Evolutionary conservation across 1,284 basidiomycete species (phyloP), one percentile per base, ranked within the genome.

Genomic region (Malassezia restricta): DNA sequence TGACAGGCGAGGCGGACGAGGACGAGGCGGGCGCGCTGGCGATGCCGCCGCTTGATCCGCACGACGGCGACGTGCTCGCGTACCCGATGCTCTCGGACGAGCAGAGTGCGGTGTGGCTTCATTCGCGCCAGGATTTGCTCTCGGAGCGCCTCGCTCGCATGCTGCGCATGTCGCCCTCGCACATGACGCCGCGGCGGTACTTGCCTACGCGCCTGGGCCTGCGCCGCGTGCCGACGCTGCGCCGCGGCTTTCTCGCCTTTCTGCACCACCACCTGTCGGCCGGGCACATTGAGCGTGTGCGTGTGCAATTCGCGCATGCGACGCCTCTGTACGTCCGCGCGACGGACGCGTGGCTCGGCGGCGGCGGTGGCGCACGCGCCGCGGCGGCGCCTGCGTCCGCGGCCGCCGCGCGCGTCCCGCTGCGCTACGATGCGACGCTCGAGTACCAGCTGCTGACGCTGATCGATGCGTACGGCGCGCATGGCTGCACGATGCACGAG

Each of bases 51-150:
- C 11, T 31, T 4, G 31, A 43, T 30, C 38, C 39, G 17, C 33
- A 44, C 27, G 50, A 41, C 6, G 6, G 29, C 6, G 29, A 30
- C 7, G 35, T 51, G 30, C 54, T 61, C 6, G 46, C 38, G 2
- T 66, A 59, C 30, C 54, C 64, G 11, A 38, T 45, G 9, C 47
- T 66, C 31, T 49, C 56, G 12, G 39, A 48, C 12, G 57, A 57
- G 12, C 52, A 52, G 38, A 37, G 56, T 17, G 28, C 42, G 11
- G 48, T 66, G 9, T 66, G 64, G 64, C 48, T 63, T 12, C 56
- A 51, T 33, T 59, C 57, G 33, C 63, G 64, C 5, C 57, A 63
- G 40, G 64, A 64, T 6, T 53, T 66, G 15, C 40, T 55, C n/a
- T 20, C 38, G 9, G 7, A 14, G 29, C 47, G 53, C 1, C 42